Evolutionary conservation across 352 stramenopile genomes (phyloP), one percentile per base, ranked within the genome.

Genomic region (Pythium brachiatum): DNA sequence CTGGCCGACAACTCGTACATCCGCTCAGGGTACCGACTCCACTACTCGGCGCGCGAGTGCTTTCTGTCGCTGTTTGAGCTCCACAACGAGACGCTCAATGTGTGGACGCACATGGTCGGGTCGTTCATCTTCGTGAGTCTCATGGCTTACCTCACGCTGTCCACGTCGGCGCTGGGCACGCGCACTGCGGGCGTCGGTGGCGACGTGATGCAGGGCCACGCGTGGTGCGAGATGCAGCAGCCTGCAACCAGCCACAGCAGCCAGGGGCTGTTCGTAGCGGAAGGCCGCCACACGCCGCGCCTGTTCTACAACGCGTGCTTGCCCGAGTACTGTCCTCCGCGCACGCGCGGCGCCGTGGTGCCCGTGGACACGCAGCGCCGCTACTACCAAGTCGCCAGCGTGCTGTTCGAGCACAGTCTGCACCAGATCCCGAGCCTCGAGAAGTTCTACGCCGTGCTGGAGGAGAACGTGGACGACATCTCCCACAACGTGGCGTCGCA

Each of bases 1-100:
- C 69, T 94, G 54, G 84, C 81, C 9, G 81, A 94, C 74, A 93
- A 91, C 68, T 89, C 82, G 72, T 94, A 94, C 82, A 93, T 95
- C 66, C 83, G 78, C 54, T 89, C 81, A 44, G 83, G 85, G 26
- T 95, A 95, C 60, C 84, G 87, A 0, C 73, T 95, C 27, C 79
- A 93, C 74, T 95, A 95, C 81, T 88, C 81, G 32, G 70, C 78
- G 21, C 73, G 70, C 36, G 81, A 93, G 66, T 95, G 87, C 58
- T 79, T 93, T 55, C 43, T 79, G 29, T 92, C 81, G 54, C 73
- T 95, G 63, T 93, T 95, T 57, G 78, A 94, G 73, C 73, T 94
- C 60, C 87, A 95, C 74, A 95, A 95, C 61, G 87, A 95, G 66
- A 95, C 87, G 53, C 76, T 92, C 46, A 95, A 95, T 63, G 83